Evolutionary conservation across 2,329 filamentous ascomycete species (phyloP).

Genomic region (Aspergillus oerlinghausenensis): DNA sequence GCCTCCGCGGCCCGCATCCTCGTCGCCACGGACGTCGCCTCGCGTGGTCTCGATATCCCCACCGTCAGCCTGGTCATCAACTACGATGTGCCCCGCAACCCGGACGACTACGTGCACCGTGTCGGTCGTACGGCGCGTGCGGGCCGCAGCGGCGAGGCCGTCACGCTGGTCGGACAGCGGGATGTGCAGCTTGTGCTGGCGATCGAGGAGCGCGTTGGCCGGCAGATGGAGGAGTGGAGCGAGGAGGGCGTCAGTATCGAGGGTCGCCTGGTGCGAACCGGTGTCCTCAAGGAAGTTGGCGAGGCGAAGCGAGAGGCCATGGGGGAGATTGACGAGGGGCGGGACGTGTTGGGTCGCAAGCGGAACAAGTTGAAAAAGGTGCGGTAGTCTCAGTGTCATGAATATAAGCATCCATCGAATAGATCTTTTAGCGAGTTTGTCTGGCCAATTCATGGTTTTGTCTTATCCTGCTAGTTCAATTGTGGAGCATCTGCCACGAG

Average conservation of each 20-base stretch:
- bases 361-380: conserved; percentile 46
- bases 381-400: conserved; percentile 19
- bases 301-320: conserved; percentile 92
- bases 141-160: conserved; percentile 72
- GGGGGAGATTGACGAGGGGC: conserved; percentile 85
- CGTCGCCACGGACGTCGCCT: conserved; percentile 91
- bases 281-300: conserved; percentile 76
- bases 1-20: conserved; percentile 83
- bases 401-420: background rate
- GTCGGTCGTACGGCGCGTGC: conserved; percentile 94
- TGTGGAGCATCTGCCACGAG: too few relatives aligned
- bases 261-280: conserved; percentile 76
- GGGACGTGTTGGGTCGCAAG: conserved; percentile 84
- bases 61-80: conserved; percentile 88
- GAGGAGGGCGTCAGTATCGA: conserved; percentile 96
- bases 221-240: conserved; percentile 74
- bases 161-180: conserved; percentile 87
- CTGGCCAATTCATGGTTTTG: too few relatives aligned
- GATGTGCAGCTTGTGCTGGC: conserved; percentile 88
- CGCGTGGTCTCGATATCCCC: conserved; percentile 90
- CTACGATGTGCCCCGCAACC: conserved; percentile 92
- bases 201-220: conserved; percentile 76
- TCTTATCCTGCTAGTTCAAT: background rate
- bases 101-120: conserved; percentile 95
- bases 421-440: background rate